These are phyloP conservation scores for Phaeotremella fagi DNA, from an alignment of 768 basidiomycete genomes.

Conservation along the genomic window DNA sequence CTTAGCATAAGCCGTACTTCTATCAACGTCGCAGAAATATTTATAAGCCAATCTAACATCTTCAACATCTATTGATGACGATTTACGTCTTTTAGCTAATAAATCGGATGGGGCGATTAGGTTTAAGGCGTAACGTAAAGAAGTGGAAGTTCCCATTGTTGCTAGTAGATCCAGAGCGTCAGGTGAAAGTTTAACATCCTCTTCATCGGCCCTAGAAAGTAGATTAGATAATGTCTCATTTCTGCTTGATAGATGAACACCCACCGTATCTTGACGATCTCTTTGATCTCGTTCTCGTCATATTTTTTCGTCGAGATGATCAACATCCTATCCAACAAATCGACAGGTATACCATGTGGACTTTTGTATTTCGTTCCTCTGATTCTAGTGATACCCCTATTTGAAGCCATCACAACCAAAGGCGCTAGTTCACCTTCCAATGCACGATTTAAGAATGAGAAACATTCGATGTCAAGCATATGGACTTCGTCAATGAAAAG, in stretches of 20 bases:
- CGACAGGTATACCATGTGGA: constrained; percentile 91
- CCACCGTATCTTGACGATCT: constrained; percentile 89
- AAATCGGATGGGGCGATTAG: constrained; percentile 89
- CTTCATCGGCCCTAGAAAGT: constrained; percentile 74
- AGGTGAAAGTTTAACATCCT: constrained; percentile 76
- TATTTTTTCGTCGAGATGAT: constrained; percentile 94
- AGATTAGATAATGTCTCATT: background rate
- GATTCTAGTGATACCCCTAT: constrained; percentile 89
- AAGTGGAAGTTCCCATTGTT: constrained; percentile 81
- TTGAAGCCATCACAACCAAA: constrained; percentile 96
- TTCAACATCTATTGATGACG: constrained; percentile 70
- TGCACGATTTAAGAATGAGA: constrained; percentile 95
- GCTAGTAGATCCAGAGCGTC: constrained; percentile 76
- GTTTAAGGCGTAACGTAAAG: constrained; percentile 88
- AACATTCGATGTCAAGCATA: constrained; percentile 99
- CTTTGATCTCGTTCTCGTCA: constrained; percentile 70
- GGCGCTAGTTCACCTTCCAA: constrained; percentile 90
- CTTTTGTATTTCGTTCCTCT: constrained; percentile 90
- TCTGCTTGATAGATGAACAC: constrained; percentile 26
- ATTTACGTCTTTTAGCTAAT: constrained; percentile 74
- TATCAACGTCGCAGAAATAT: constrained; percentile 47
- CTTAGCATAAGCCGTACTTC: constrained; percentile 45
- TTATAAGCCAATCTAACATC: constrained; percentile 78
- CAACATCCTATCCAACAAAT: constrained; percentile 87
- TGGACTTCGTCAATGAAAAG: constrained; percentile 98